Evolutionary conservation across 345 rosid species (phyloP).

Genomic region (Linum lewisii): DNA sequence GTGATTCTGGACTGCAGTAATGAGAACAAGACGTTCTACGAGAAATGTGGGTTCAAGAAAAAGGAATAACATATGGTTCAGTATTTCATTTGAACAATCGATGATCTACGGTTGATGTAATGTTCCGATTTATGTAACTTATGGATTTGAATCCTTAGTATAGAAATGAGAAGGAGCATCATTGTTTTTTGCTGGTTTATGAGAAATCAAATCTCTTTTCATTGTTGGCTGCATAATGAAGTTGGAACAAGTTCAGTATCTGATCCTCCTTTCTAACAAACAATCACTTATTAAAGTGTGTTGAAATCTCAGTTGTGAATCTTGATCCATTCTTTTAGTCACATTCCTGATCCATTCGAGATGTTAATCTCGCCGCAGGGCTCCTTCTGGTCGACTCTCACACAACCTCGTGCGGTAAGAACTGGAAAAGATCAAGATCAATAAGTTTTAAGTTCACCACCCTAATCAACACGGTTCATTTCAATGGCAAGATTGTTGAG

Average conservation of each 20-base stretch:
- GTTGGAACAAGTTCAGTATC: too few relatives aligned
- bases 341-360: too few relatives aligned
- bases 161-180: too few relatives aligned
- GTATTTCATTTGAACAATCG: constrained; percentile 36
- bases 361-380: constrained; percentile 73
- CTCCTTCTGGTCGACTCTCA: constrained; percentile 45
- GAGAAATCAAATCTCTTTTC: too few relatives aligned
- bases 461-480: constrained; percentile 43
- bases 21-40: constrained; percentile 56
- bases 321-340: too few relatives aligned
- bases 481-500: constrained; percentile 56
- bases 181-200: too few relatives aligned
- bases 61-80: constrained; percentile 63
- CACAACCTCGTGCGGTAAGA: constrained; percentile 45
- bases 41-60: constrained; percentile 63
- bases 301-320: too few relatives aligned
- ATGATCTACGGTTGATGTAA: neutral
- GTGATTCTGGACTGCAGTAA: constrained; percentile 64
- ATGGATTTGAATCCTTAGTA: too few relatives aligned
- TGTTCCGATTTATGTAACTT: neutral
- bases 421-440: constrained; percentile 39
- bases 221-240: too few relatives aligned
- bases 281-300: too few relatives aligned
- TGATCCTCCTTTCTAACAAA: too few relatives aligned
- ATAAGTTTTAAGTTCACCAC: too few relatives aligned